phyloP scores from a whole-genome alignment of 1,284 basidiomycete species.

The Cystobasidium slooffiae region DNA sequence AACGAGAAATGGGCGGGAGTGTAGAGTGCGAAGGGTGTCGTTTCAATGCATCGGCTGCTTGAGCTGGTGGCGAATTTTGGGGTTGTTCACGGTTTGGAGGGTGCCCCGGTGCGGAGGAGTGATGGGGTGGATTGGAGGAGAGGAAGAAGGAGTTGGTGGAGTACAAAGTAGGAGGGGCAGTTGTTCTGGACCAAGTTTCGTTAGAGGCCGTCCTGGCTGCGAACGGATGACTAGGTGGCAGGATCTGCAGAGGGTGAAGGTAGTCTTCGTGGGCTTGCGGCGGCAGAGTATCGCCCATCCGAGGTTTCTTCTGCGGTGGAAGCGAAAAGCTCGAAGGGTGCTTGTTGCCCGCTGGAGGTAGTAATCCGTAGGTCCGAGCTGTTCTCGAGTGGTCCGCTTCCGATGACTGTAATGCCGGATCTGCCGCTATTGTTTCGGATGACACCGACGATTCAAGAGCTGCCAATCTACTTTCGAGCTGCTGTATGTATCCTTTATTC shows the following conservation, averaged over 20 bases:
- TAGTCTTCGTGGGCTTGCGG: background rate
- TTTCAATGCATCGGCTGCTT: background rate
- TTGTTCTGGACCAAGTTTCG: slow-evolving; percentile 14
- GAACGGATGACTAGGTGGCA: background rate
- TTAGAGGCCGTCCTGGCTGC: background rate
- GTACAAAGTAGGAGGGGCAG: background rate
- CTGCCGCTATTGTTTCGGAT: background rate
- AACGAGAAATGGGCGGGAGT: slow-evolving; percentile 37
- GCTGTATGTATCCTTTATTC: slow-evolving; percentile 41
- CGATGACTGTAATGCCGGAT: background rate
- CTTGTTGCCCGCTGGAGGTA: background rate
- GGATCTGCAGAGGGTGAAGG: background rate
- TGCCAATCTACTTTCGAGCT: slow-evolving; percentile 34
- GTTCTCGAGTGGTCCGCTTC: slow-evolving; percentile 4
- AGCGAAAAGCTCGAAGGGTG: background rate
- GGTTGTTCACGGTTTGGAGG: too few species aligned
- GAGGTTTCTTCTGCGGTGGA: slow-evolving; percentile 14
- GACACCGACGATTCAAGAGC: slow-evolving; percentile 31
- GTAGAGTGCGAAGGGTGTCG: background rate
- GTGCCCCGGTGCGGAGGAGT: background rate
- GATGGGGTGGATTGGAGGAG: background rate
- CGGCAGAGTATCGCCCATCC: background rate
- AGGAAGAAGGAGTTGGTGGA: slow-evolving; percentile 20
- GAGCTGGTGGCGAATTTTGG: background rate
- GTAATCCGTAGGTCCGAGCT: background rate